Evolutionary conservation across 2,329 filamentous ascomycete genomes (phyloP).

Genomic region (Aspergillus aculeatinus): DNA sequence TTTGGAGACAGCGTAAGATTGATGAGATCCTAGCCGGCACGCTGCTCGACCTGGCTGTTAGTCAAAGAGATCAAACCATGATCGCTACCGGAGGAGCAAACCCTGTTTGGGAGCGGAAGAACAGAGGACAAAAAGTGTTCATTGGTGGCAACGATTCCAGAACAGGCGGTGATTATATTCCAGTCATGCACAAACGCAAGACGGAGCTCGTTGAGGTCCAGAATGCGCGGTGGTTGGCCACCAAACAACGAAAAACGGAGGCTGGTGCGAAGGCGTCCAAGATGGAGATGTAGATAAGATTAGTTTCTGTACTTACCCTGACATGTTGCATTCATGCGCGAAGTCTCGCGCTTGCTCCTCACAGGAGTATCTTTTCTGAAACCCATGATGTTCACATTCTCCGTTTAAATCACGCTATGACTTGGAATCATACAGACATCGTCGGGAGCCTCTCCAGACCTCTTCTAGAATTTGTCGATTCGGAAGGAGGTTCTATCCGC

Average conservation of each 20-base stretch:
- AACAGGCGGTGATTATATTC: constrained; percentile 58
- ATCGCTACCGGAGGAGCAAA: constrained; percentile 27
- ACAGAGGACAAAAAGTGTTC: constrained; percentile 54
- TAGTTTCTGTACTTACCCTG: constrained; percentile 16
- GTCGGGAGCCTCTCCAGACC: constrained; percentile 83
- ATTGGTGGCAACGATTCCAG: constrained; percentile 57
- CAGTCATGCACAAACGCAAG: constrained; percentile 55
- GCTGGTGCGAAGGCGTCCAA: constrained; percentile 25
- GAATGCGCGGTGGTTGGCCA: constrained; percentile 59
- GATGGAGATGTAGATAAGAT: constrained; percentile 13
- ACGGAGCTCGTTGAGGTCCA: constrained; percentile 61
- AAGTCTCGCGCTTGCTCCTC: neutral
- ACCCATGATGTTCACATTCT: neutral
- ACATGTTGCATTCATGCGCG: constrained; percentile 7
- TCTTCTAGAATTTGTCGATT: constrained; percentile 72
- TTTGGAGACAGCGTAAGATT: constrained; percentile 82
- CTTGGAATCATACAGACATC: constrained; percentile 74
- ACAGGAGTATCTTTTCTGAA: neutral
- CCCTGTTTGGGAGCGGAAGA: constrained; percentile 26
- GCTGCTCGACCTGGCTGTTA: constrained; percentile 64
- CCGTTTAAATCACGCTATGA: constrained; percentile 31
- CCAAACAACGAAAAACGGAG: constrained; percentile 47
- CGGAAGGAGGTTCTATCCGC: constrained; percentile 63
- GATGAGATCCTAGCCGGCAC: constrained; percentile 80
- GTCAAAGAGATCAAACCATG: constrained; percentile 38